A percentile compares a stretch with the other conserved stretches of the same genome.
Evolutionary conservation across 2,329 filamentous ascomycete species (phyloP).

Genomic region (Fusarium longipes): DNA sequence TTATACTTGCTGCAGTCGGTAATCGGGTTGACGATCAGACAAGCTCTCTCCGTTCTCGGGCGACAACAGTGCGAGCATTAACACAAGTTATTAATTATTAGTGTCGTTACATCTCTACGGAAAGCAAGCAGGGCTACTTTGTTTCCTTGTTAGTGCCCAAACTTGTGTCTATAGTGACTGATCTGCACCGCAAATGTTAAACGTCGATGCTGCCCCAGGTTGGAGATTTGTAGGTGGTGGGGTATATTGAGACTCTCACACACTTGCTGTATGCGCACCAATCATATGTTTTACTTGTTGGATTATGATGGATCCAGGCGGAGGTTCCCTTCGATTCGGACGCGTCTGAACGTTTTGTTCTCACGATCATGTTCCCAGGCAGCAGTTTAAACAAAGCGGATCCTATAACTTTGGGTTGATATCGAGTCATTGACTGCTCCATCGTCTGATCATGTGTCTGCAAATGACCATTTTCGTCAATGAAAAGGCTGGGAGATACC

Average conservation of each 20-base stretch:
- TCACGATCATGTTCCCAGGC: constrained; percentile 18
- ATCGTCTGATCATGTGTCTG: constrained; percentile 7
- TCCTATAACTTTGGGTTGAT: neutral
- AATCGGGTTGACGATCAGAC: constrained; percentile 14
- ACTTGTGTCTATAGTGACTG: neutral
- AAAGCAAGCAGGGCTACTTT: constrained; percentile 10
- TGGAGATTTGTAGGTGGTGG: constrained; percentile 8
- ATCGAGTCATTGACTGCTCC: constrained; percentile 5
- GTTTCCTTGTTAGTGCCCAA: neutral
- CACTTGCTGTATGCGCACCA: constrained; percentile 26
- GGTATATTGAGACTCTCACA: neutral
- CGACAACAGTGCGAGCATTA: neutral
- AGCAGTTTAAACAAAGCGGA: constrained; percentile 28
- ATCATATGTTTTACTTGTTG: neutral
- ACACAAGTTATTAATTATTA: neutral
- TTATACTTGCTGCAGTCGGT: constrained; percentile 13
- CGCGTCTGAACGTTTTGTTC: neutral
- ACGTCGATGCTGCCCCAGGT: constrained; percentile 3
- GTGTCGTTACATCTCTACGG: neutral
- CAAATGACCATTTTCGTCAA: neutral
- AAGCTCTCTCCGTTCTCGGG: constrained; percentile 11
- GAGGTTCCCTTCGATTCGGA: neutral
- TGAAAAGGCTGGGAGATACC: neutral
- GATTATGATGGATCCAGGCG: neutral
- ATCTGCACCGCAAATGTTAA: neutral